Conservation (phyloP, 495 filamentous ascomycete genomes). For the Penicillium verhagenii region DNA sequence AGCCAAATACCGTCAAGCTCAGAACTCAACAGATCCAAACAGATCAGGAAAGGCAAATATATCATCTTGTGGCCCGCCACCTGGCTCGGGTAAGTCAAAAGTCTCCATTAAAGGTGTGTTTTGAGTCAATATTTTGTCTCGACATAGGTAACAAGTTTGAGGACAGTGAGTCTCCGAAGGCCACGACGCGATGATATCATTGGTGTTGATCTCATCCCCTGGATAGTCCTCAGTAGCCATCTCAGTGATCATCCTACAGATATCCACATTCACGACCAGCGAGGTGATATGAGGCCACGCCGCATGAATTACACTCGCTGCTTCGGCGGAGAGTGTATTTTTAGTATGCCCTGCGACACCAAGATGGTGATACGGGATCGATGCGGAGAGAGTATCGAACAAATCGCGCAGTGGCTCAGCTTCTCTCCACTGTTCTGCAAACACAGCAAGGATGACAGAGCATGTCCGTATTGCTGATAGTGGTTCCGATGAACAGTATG, state of each 20-base stretch:
- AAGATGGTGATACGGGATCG: background rate
- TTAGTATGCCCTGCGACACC: background rate
- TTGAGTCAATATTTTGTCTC: background rate
- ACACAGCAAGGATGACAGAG: conserved; percentile 16
- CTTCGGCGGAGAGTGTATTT: background rate
- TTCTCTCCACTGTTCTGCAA: conserved; percentile 21
- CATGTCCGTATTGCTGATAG: conserved; percentile 16
- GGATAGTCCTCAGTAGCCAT: conserved; percentile 20
- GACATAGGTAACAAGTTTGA: background rate
- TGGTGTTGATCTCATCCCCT: background rate
- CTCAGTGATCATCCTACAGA: conserved; percentile 22
- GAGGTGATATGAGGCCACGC: conserved; percentile 5
- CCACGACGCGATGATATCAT: background rate
- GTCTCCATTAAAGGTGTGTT: background rate
- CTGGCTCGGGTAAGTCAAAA: background rate
- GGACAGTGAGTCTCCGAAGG: background rate
- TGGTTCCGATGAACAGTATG: conserved; percentile 8
- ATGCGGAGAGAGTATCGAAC: conserved; percentile 17
- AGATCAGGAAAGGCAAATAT: conserved; percentile 12
- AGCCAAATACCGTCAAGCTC: background rate
- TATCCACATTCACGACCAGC: conserved; percentile 16
- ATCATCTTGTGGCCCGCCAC: background rate
- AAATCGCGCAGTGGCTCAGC: conserved; percentile 23
- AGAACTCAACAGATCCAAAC: conserved; percentile 18
- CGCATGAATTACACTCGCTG: conserved; percentile 4